Evolutionary conservation across 176 grass and related monocot genomes (phyloP).

Genomic region (Elaeis guineensis): DNA sequence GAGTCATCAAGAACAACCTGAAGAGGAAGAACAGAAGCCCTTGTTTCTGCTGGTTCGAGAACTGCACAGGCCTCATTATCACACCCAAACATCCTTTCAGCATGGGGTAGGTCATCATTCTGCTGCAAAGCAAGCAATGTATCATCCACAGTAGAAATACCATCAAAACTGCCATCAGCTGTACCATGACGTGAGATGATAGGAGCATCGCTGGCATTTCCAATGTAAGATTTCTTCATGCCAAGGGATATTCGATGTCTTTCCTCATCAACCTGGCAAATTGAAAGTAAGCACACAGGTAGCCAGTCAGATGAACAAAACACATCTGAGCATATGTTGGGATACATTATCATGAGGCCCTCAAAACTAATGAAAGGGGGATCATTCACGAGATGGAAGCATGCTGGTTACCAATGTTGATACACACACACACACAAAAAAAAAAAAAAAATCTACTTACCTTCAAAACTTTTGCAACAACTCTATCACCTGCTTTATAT

Average conservation of each 20-base stretch:
- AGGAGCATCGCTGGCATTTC: slow-evolving; percentile 17
- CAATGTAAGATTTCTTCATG: slow-evolving; percentile 75
- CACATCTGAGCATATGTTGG: no score
- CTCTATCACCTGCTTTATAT: slow-evolving; percentile 65
- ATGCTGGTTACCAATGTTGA: no score
- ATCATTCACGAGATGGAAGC: no score
- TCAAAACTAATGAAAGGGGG: no score
- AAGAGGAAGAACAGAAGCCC: slow-evolving; percentile 50
- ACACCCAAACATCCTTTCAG: background rate
- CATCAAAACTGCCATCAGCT: slow-evolving; percentile 25
- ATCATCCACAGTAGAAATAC: slow-evolving; percentile 24
- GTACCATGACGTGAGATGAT: slow-evolving; percentile 19
- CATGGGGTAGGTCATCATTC: background rate
- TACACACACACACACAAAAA: no score
- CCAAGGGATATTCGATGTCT: slow-evolving; percentile 73
- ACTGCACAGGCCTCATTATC: slow-evolving; percentile 19
- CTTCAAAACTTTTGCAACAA: slow-evolving; percentile 85
- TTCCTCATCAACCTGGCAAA: slow-evolving; percentile 54
- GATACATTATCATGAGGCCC: no score
- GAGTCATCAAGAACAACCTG: slow-evolving; percentile 66
- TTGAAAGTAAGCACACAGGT: slow-evolving; percentile 3
- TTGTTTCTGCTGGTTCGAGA: slow-evolving; percentile 32
- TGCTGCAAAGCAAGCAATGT: slow-evolving; percentile 4
- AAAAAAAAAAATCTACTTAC: slow-evolving; percentile 5
- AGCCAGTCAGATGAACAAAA: background rate